Evolutionary conservation across 2,329 filamentous ascomycete species (phyloP).

Genomic region (Xylaria sp.): DNA sequence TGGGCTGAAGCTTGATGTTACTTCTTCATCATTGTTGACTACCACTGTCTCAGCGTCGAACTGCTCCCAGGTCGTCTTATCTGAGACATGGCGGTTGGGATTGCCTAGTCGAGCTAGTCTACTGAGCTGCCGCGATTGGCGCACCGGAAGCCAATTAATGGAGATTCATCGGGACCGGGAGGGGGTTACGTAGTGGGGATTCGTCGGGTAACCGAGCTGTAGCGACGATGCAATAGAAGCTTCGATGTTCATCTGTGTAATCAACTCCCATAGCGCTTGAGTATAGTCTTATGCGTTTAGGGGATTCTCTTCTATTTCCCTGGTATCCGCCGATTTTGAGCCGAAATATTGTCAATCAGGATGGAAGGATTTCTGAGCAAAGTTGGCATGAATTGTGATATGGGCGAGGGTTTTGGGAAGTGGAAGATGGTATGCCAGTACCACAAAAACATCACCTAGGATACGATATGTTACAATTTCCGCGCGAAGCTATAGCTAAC

Average conservation of each 20-base stretch:
- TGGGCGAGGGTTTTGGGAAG: conserved; percentile 17
- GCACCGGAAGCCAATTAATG: not conserved
- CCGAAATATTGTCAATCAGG: not conserved
- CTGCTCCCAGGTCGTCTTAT: not conserved
- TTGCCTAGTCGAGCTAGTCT: not conserved
- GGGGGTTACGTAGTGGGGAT: not conserved
- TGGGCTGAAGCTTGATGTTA: not conserved
- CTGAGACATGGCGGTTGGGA: not conserved
- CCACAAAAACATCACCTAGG: not conserved
- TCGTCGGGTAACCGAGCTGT: not conserved
- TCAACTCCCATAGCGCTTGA: not conserved
- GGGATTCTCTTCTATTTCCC: not conserved
- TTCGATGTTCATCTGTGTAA: not conserved
- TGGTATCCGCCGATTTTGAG: not conserved
- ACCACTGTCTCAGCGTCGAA: not conserved
- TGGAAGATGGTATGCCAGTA: conserved; percentile 15
- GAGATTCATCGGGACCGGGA: not conserved
- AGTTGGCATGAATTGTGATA: conserved; percentile 8
- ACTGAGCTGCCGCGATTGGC: not conserved
- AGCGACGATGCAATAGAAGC: not conserved
- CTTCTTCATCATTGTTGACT: not conserved
- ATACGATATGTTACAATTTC: not conserved
- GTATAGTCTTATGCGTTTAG: not conserved
- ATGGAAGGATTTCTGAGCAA: conserved; percentile 1
- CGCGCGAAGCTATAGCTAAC: not conserved